phyloP scores from a whole-genome alignment of 176 grass and related monocot genomes.

The Aegilops sharonensis region DNA sequence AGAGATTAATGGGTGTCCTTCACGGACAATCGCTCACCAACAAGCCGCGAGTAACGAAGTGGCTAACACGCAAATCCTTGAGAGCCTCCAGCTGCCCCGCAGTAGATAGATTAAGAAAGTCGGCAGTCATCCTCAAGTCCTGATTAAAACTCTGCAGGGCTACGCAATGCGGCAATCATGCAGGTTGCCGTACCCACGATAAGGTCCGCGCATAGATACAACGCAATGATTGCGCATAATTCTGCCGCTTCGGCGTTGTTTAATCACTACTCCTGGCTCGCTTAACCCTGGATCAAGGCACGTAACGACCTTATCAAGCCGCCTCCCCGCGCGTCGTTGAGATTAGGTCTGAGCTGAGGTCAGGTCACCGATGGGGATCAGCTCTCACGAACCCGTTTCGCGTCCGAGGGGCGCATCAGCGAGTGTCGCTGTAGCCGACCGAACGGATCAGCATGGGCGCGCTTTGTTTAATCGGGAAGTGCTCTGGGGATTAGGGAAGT shows the following conservation, averaged over 20 bases:
- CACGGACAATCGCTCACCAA: not conserved
- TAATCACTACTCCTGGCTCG: not conserved
- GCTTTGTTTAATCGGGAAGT: conserved; percentile 10
- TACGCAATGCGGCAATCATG: conserved; percentile 38
- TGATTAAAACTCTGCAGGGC: not conserved
- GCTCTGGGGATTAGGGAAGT: not conserved
- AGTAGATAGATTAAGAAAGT: not conserved
- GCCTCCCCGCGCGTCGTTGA: not conserved
- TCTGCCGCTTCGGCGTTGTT: conserved; percentile 8
- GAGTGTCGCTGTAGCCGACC: not conserved
- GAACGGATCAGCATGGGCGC: not conserved
- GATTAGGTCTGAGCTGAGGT: conserved; percentile 16
- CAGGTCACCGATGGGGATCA: not conserved
- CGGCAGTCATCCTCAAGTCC: not conserved
- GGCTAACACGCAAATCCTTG: not conserved
- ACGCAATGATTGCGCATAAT: conserved; percentile 33
- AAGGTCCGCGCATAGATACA: conserved; percentile 20
- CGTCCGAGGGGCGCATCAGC: not conserved
- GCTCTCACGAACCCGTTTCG: not conserved
- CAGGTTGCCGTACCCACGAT: conserved; percentile 8
- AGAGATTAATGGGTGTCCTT: too few species aligned
- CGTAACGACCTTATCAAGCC: conserved; percentile 20
- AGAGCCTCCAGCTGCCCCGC: not conserved
- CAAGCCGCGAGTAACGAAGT: not conserved
- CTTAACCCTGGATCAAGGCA: not conserved